Evolutionary conservation across 176 grass and related monocot genomes (phyloP), one percentile per base, ranked within the genome.

Genomic region (Zea luxurians): DNA sequence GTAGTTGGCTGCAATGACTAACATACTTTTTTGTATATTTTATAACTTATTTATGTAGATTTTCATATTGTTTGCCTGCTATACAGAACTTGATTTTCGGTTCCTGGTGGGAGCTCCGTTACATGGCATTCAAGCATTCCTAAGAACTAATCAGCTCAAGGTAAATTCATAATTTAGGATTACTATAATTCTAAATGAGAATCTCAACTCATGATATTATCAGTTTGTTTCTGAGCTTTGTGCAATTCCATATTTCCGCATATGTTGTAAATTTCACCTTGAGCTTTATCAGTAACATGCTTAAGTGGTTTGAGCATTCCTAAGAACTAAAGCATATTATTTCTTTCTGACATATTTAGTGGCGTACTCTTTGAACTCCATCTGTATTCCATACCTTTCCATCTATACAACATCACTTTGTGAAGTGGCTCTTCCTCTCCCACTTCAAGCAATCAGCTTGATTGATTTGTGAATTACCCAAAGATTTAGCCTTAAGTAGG

Each of bases 31-130:
- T 64, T 74, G 6, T 73, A 59, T 73, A 52, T 61, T 60, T 66
- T 27, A 37, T 55, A 61, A 48, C 20, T 35, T 53, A 58, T 77
- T 57, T 20, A 34, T 60, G 8, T 27, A 13, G 2, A 44, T 70
- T 68, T 50, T 75, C 45, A 64, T 75, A 70, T 18, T 20, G n/a
- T 69, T 64, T 62, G 4, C 2, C 59, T 78, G 43, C 44, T 76
- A 48, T 81, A 83, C 87, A 97, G 95, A 97, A 75, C 95, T 97
- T 80, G 95, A 97, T 94, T 97, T 97, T 83, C 85, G 95, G 46
- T 97, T 97, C 83, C 87, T 87, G 34, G 73, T 94, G 13, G 95
- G 95, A 27, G 95, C 95, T 80, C 95, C 95, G 35, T 90, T 97
- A 79, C 95, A 97, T 88, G 95, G 95, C 17, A 94, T 97, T 74